A percentile compares a stretch with the other conserved stretches of the same genome.
These are phyloP conservation scores for Prunus salicina DNA, from an alignment of 306 rosid genomes.

Conservation along the genomic window DNA sequence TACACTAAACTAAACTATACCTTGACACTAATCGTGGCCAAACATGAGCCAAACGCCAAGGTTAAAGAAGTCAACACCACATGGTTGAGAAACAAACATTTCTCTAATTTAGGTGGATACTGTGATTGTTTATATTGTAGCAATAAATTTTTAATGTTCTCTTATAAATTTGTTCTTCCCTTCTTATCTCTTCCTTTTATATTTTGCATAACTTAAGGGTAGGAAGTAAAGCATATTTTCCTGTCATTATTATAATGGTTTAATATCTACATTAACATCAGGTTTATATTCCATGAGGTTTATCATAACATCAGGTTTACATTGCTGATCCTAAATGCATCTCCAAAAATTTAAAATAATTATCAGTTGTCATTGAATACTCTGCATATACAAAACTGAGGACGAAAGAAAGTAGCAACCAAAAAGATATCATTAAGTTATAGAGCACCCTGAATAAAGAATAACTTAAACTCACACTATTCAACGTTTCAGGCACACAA, in stretches of 20 bases:
- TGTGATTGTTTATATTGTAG: not conserved
- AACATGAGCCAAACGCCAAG: not conserved
- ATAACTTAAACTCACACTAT: conserved; percentile 57
- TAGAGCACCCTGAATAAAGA: not conserved
- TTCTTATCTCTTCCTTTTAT: not conserved
- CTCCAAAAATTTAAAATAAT: not conserved
- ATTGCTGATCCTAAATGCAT: not conserved
- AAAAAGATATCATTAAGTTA: not conserved
- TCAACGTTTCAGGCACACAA: conserved; percentile 86
- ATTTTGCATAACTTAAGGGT: not conserved
- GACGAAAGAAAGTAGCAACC: not conserved
- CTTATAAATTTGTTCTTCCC: not conserved
- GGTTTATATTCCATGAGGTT: too few species aligned
- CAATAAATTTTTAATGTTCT: not conserved
- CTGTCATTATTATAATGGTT: not conserved
- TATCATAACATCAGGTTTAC: too few species aligned
- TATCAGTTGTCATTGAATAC: not conserved
- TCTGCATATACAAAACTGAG: not conserved
- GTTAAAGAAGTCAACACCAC: not conserved
- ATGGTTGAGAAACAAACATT: not conserved
- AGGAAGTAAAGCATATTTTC: not conserved
- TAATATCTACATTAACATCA: not conserved
- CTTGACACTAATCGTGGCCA: not conserved
- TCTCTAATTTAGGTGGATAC: not conserved
- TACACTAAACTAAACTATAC: not conserved